Evolutionary conservation across 192 early-diverging fungal species (phyloP).

Genomic region (Thamnidium elegans): DNA sequence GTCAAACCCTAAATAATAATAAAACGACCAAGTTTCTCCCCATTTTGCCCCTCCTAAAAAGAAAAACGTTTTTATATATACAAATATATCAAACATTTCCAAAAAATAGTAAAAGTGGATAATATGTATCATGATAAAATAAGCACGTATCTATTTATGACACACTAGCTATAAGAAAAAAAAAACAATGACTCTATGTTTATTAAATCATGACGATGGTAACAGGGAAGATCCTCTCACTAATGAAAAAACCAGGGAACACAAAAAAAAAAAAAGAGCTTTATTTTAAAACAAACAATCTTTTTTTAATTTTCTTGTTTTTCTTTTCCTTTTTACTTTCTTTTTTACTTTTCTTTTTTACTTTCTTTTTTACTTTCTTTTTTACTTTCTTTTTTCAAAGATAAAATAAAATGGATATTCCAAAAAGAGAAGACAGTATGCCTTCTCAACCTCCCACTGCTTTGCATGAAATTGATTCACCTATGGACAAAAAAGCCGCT

Average conservation of each 20-base stretch:
- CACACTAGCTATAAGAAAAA: no score
- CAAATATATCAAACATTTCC: no score
- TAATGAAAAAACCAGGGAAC: background rate
- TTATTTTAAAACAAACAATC: background rate
- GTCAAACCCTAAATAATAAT: no score
- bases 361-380: background rate
- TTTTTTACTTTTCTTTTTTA: no score
- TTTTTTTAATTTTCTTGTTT: background rate
- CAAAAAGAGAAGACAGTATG: background rate
- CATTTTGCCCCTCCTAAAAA: no score
- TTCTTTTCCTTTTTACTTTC: background rate
- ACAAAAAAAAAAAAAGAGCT: background rate
- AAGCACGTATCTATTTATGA: no score
- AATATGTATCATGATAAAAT: no score
- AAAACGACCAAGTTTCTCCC: no score
- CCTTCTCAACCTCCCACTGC: no score
- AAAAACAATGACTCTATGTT: background rate
- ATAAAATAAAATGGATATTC: slow-evolving; percentile 4
- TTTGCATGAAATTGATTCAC: background rate
- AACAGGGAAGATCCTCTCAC: no score
- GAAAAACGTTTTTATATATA: no score
- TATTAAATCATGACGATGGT: background rate
- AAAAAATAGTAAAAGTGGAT: no score
- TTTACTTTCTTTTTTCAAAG: slow-evolving; percentile 9
- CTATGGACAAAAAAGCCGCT: slow-evolving; percentile 24